Conservation (phyloP, 306 rosid species). For the Aeschynomene evenia region DNA sequence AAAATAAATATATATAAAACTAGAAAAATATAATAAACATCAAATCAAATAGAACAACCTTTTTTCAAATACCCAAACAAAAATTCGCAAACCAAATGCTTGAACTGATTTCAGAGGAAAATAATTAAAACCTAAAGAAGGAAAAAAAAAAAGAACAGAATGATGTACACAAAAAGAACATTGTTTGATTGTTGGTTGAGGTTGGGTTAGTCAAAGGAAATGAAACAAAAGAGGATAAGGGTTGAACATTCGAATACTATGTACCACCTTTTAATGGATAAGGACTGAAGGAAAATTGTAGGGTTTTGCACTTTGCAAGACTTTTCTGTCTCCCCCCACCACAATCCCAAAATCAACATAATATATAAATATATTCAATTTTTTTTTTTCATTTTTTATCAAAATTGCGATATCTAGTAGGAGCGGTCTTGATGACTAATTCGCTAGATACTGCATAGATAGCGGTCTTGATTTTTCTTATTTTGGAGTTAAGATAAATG, state of each 20-base stretch:
- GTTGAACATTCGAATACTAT: constrained; percentile 14
- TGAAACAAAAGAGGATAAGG: constrained; percentile 30
- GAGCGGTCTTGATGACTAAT: too few relatives aligned
- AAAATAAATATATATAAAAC: too few relatives aligned
- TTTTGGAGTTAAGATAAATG: too few relatives aligned
- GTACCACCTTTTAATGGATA: constrained; percentile 31
- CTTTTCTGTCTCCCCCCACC: neutral
- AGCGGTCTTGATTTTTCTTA: too few relatives aligned
- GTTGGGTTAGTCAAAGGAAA: neutral
- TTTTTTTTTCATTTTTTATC: too few relatives aligned
- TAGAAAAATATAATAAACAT: neutral
- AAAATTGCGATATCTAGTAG: too few relatives aligned
- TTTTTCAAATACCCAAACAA: neutral
- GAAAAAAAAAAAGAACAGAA: neutral
- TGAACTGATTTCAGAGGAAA: neutral
- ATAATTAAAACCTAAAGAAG: neutral
- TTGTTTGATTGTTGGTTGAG: neutral
- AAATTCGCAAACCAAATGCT: neutral
- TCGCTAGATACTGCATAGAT: too few relatives aligned
- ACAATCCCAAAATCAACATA: neutral
- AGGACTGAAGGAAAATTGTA: constrained; percentile 12
- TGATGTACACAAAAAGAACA: neutral
- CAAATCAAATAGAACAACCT: neutral
- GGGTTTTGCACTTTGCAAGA: neutral
- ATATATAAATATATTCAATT: too few relatives aligned